Base-by-base conservation (phyloP, 75 land plant genomes). In the Pinus albicaulis region DNA sequence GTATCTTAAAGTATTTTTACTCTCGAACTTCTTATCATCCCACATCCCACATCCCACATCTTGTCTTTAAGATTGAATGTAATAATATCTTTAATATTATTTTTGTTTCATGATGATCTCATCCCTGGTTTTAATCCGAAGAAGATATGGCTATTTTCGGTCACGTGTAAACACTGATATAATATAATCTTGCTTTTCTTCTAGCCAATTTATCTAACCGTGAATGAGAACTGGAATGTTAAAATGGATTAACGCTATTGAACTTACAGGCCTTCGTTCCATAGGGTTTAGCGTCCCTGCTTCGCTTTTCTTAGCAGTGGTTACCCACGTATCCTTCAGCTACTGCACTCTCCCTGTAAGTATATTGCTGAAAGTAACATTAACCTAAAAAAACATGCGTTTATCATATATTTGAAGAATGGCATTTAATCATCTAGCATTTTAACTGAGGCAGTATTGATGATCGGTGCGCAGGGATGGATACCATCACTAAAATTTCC, bases 311-410 rank as follows among this genome's bases (percentile, higher is more conserved):
- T 63, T 80, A 12, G 80, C 91, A 1, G 15, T 90, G 4, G 23
- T 92, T 34, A 87, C 90, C 85, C 79, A 93, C 59, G 76, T 34
- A 5, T 52, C 84, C 5, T 34, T 95, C 60, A 90, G 93, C 69
- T 90, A 88, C 44, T 26, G 82, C 2, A 92, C 98, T 65, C 84
- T 80, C 3, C 97, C 88, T 20, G 97, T 94, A 82, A 76, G 90
- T 74, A 48, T 52, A 17, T 59, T 36, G 7, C 13, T 28, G 65
- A 15, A n/a, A 31, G n/a, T 72, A 53, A 22, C 20, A 2, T 13
- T 22, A 71, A 41, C 17, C 19, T 65, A 65, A 1, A 10, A 10
- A 14, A 57, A 19, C 19, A 1, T 19, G 0, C 14, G 3, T 57
- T 14, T 15, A 15, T 57, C 59, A 57, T 14, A 14, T 57, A 31